Conservation (phyloP, 768 basidiomycete genomes). For the Dacryopinax spathularia region DNA sequence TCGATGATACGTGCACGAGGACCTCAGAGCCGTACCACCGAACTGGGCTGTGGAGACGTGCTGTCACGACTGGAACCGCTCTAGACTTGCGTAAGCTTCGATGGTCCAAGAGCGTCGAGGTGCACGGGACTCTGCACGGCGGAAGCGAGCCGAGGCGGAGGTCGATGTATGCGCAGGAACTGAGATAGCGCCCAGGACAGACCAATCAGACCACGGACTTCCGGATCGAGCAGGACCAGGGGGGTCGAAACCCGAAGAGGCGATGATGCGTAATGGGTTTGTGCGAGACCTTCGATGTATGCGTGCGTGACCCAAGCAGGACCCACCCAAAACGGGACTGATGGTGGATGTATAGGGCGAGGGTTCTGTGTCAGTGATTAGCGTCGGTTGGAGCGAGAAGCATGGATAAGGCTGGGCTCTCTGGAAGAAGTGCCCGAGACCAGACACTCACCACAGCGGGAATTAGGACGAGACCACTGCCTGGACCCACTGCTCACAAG, state of each 20-base stretch:
- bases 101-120: background rate
- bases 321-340: background rate
- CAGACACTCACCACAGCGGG: background rate
- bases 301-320: background rate
- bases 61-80: constrained; percentile 1
- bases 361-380: background rate
- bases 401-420: too few species aligned
- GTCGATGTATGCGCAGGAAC: background rate
- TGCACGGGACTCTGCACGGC: background rate
- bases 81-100: background rate
- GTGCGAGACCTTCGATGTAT: background rate
- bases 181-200: background rate
- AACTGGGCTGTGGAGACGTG: background rate
- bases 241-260: too few species aligned
- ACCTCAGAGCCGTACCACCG: too few species aligned
- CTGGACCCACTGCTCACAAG: background rate
- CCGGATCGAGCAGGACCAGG: background rate
- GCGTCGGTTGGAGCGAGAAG: background rate
- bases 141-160: background rate
- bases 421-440: background rate
- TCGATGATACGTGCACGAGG: background rate
- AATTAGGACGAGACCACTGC: background rate
- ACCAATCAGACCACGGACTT: background rate
- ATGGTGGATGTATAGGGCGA: background rate
- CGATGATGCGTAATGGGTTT: background rate